Evolutionary conservation across 2,329 filamentous ascomycete species (phyloP).

Genomic region (Fusarium napiforme): DNA sequence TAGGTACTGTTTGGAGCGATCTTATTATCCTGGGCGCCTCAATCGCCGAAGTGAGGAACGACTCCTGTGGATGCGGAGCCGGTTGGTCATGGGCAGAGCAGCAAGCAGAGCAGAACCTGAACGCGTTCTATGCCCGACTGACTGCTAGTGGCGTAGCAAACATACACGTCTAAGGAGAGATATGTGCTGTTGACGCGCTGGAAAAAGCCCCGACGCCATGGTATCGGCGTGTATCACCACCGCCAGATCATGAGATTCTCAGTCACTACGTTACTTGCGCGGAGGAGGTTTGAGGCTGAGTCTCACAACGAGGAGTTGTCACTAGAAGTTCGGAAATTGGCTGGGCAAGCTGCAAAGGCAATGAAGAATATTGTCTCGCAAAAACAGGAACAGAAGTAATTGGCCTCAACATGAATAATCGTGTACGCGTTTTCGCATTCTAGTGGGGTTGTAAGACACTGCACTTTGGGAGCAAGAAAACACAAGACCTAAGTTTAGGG

Average conservation of each 20-base stretch:
- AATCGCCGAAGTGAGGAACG: background rate
- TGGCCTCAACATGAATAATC: accelerated
- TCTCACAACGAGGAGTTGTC: background rate
- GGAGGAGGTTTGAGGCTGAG: conserved; percentile 2
- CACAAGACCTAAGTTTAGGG: no score
- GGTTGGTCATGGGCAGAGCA: conserved; percentile 19
- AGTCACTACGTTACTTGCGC: background rate
- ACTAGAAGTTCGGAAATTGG: background rate
- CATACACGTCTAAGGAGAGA: background rate
- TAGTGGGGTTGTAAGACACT: background rate
- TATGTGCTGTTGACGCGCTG: accelerated
- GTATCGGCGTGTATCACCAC: background rate
- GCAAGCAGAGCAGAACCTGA: conserved; percentile 5
- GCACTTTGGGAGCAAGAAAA: no score
- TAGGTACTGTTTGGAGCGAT: background rate
- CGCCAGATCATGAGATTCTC: background rate
- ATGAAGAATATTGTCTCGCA: background rate
- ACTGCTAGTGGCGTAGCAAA: background rate
- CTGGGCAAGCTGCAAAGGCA: background rate
- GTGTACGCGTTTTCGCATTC: accelerated
- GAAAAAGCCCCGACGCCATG: background rate
- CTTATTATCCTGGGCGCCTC: background rate
- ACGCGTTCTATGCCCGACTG: background rate
- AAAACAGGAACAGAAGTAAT: accelerated
- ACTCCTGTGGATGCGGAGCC: conserved; percentile 4